These are phyloP conservation scores for Chlamydomonas urium DNA, from an alignment of 139 green algal genomes.

Conservation along the genomic window DNA sequence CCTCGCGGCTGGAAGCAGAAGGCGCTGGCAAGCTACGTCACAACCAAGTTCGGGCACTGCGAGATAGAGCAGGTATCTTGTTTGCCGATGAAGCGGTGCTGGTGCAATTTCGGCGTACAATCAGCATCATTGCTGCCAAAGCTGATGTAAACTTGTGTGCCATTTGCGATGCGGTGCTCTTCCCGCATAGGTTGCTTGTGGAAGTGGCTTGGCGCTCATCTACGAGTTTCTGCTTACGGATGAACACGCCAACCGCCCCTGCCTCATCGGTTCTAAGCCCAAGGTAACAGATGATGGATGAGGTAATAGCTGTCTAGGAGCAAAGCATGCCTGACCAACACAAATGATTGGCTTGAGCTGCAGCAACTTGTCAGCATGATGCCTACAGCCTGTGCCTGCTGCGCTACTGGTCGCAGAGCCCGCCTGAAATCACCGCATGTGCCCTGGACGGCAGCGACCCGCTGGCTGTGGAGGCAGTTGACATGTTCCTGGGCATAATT, in stretches of 20 bases:
- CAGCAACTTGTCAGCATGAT: too few relatives aligned
- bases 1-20: constrained; percentile 81
- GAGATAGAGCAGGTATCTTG: constrained; percentile 71
- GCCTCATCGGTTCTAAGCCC: not conserved
- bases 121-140: too few relatives aligned
- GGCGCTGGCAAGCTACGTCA: constrained; percentile 61
- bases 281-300: constrained; percentile 13
- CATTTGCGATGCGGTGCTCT: not conserved
- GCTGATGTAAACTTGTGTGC: too few relatives aligned
- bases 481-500: constrained; percentile 86
- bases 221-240: constrained; percentile 85
- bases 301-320: too few relatives aligned
- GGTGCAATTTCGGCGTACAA: too few relatives aligned
- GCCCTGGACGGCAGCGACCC: constrained; percentile 57
- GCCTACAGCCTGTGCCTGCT: too few relatives aligned
- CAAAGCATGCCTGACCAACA: too few relatives aligned
- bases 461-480: constrained; percentile 73
- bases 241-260: constrained; percentile 38
- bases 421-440: constrained; percentile 50
- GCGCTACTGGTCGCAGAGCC: constrained; percentile 18
- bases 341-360: too few relatives aligned
- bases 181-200: constrained; percentile 70
- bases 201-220: constrained; percentile 81
- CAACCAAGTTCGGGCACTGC: constrained; percentile 65
- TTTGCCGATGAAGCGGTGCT: too few relatives aligned